Percentiles rank a stretch among this genome's conserved stretches.
Evolutionary conservation across 176 grass and related monocot species (phyloP).

Genomic region (Oryza meyeriana): DNA sequence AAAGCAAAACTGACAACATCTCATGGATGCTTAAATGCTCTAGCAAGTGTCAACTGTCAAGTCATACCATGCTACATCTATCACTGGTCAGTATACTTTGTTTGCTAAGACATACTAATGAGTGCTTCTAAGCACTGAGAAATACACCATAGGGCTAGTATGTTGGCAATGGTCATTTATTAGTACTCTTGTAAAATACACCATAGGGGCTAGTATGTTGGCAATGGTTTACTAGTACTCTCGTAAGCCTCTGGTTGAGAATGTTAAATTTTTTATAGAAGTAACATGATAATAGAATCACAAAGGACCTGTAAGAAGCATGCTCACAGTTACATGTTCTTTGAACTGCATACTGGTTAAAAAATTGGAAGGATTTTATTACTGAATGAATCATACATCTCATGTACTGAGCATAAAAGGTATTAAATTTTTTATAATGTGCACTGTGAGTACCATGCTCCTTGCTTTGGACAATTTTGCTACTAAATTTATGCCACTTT

Average conservation of each 20-base stretch:
- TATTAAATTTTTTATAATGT: not conserved
- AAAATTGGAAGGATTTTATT: not conserved
- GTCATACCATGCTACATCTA: not conserved
- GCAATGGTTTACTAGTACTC: too few species aligned
- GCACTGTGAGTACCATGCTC: not conserved
- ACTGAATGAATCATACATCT: constrained; percentile 10
- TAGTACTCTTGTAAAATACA: not conserved
- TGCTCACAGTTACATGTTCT: constrained; percentile 10
- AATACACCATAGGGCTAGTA: not conserved
- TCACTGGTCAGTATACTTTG: not conserved
- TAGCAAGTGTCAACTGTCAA: not conserved
- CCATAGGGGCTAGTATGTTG: too few species aligned
- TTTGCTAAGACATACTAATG: not conserved
- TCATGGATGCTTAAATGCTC: not conserved
- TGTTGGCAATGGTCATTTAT: not conserved
- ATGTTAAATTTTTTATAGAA: constrained; percentile 21
- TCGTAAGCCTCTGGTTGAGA: constrained; percentile 4
- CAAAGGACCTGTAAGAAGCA: not conserved
- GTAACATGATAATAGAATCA: not conserved
- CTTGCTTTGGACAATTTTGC: constrained; percentile 21
- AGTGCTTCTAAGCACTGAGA: not conserved
- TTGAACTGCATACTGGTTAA: constrained; percentile 12
- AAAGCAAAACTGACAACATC: not conserved
- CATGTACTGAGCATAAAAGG: constrained; percentile 10
- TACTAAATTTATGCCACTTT: not conserved